These are phyloP conservation scores for Metschnikowia rubicola DNA, from an alignment of 805 yeast species.

Conservation along the genomic window DNA sequence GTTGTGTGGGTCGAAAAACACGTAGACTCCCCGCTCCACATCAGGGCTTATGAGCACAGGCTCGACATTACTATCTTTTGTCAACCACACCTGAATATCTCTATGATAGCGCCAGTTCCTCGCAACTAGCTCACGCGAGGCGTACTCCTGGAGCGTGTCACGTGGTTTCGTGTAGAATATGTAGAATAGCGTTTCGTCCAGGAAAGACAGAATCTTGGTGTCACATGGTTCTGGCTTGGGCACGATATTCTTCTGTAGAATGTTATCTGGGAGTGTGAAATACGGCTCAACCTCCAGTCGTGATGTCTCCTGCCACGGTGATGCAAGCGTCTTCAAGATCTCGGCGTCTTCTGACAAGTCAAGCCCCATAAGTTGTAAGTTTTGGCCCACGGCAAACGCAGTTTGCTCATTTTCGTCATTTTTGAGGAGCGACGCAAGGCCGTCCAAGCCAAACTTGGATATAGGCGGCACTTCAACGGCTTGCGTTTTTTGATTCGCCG, in stretches of 20 bases:
- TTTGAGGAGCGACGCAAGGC: slow-evolving; percentile 55
- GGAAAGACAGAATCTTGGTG: slow-evolving; percentile 55
- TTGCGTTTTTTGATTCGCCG: not conserved
- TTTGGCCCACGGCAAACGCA: slow-evolving; percentile 71
- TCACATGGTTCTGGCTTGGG: slow-evolving; percentile 46
- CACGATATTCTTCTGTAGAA: slow-evolving; percentile 29
- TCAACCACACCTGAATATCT: slow-evolving; percentile 92
- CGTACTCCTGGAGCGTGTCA: slow-evolving; percentile 89
- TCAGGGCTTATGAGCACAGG: slow-evolving; percentile 77
- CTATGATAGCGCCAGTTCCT: slow-evolving; percentile 98
- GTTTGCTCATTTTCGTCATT: slow-evolving; percentile 63
- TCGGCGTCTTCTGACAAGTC: slow-evolving; percentile 49
- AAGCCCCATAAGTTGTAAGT: slow-evolving; percentile 63
- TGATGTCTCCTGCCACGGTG: slow-evolving; percentile 95
- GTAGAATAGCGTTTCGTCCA: slow-evolving; percentile 90
- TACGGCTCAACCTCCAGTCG: slow-evolving; percentile 87
- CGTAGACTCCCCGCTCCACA: slow-evolving; percentile 89
- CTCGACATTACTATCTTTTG: slow-evolving; percentile 87
- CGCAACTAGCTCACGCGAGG: slow-evolving; percentile 84
- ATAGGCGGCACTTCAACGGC: slow-evolving; percentile 35
- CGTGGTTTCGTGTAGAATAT: slow-evolving; percentile 92
- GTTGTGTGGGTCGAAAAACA: slow-evolving; percentile 90
- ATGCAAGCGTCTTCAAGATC: slow-evolving; percentile 65
- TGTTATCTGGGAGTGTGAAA: slow-evolving; percentile 56
- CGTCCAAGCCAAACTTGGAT: slow-evolving; percentile 66